Evolutionary conservation across 352 stramenopile species (phyloP), one percentile per base, ranked within the genome.

Genomic region (Globisporangium uncinulatum): DNA sequence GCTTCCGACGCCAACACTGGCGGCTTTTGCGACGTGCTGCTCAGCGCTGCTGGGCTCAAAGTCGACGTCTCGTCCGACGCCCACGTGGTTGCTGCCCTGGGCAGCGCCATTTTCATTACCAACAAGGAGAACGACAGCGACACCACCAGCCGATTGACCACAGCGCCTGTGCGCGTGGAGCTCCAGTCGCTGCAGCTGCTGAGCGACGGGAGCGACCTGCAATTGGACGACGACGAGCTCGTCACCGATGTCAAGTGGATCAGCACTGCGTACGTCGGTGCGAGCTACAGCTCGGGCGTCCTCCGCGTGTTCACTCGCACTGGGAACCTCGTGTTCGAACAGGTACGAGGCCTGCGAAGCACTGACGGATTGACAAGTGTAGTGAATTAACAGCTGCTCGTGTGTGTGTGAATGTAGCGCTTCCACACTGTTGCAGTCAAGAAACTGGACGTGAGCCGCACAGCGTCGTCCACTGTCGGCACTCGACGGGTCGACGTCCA

Each of bases 171-270:
- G 47, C 19, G 24, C 1, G 42, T 66, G 9, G n/a, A 57, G 14
- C 24, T 60, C n/a, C 53, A 57, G 37, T 45, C 62, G 53, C 45
- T 73, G n/a, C 44, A 58, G n/a, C 37, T 79, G 43, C 45, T 90
- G n/a, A 69, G 61, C 9, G 72, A 71, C 20, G 43, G 36, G 1
- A 41, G 48, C 0, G 65, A 62, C 5, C 39, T 81, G 20, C 63
- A 65, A 8, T 45, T 83, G 17, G 69, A 86, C 14, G 67, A 71
- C 8, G 62, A 77, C 17, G 79, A 89, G 46, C 42, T 54, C 1
- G 66, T 89, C 7, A 67, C 71, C 11, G 75, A 87, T 53, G 68
- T 89, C 50, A 89, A 89, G 57, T 92, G 79, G 79, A 66, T 92
- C 49, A 61, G 77, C 48, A 56, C 60, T 11, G 77, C 86, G 39